These are phyloP conservation scores for Austroboletus eburneus DNA, from an alignment of 768 basidiomycete species.

Conservation along the genomic window DNA sequence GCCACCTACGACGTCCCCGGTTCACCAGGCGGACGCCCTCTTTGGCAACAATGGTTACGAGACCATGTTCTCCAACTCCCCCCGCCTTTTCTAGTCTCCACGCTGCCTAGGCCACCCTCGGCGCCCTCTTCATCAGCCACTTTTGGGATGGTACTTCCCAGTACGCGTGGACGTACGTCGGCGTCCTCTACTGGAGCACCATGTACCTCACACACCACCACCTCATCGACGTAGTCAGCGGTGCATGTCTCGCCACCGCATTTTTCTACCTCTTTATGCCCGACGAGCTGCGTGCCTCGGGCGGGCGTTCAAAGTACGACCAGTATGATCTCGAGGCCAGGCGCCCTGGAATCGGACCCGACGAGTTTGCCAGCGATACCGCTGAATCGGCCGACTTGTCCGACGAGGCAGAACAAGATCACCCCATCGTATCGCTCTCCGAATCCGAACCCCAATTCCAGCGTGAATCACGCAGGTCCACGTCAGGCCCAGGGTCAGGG, in stretches of 20 bases:
- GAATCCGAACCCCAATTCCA: constrained; percentile 26
- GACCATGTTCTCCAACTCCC: constrained; percentile 76
- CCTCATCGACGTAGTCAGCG: constrained; percentile 95
- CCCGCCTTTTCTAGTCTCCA: constrained; percentile 94
- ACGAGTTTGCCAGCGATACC: constrained; percentile 32
- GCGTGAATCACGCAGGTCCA: not conserved
- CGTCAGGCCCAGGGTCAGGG: not conserved
- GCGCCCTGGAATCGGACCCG: constrained; percentile 23
- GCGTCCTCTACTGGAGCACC: constrained; percentile 92
- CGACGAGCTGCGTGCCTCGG: constrained; percentile 61
- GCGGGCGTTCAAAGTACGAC: constrained; percentile 58
- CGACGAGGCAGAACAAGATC: constrained; percentile 60
- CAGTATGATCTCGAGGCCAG: constrained; percentile 64
- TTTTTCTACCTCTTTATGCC: constrained; percentile 90
- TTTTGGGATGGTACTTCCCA: constrained; percentile 78
- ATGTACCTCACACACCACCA: constrained; percentile 99
- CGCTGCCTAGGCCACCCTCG: constrained; percentile 85
- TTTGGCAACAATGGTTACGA: constrained; percentile 78
- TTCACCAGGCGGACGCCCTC: constrained; percentile 87
- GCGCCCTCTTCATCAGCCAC: constrained; percentile 89
- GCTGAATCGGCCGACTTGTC: constrained; percentile 42
- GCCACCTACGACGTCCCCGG: constrained; percentile 91
- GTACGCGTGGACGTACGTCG: constrained; percentile 79
- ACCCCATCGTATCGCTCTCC: constrained; percentile 66
- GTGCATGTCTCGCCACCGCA: constrained; percentile 82